Percentiles rank a stretch among this genome's conserved stretches.
phyloP scores from a whole-genome alignment of 371 early-diverging fungal species.

The Syncephalastrum racemosum region DNA sequence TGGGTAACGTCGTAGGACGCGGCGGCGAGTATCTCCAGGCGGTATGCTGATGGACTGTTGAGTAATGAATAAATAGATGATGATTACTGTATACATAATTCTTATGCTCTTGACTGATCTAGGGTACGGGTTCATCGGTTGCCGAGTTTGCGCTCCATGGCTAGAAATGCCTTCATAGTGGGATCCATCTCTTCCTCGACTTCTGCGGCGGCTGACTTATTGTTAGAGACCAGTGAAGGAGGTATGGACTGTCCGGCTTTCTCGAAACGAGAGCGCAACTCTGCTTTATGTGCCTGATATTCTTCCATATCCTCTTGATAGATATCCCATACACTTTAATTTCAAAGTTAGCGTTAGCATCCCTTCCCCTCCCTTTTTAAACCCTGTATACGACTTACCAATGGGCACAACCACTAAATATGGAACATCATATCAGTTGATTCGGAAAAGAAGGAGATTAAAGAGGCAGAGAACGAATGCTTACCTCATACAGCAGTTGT shows the following conservation, averaged over 20 bases:
- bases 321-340: conserved; percentile 45
- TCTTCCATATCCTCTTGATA: conserved; percentile 48
- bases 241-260: conserved; percentile 30
- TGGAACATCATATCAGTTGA: not conserved
- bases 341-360: not conserved
- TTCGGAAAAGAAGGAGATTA: too few relatives aligned
- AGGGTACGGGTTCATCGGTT: not conserved
- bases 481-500: conserved; percentile 52
- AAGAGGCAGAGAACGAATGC: not conserved
- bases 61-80: too few relatives aligned
- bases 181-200: conserved; percentile 42
- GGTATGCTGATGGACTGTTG: not conserved
- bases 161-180: conserved; percentile 44
- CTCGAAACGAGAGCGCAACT: conserved; percentile 24
- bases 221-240: conserved; percentile 16
- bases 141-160: conserved; percentile 36
- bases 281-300: conserved; percentile 24
- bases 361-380: not conserved
- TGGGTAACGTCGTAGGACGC: too few relatives aligned
- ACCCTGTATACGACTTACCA: conserved; percentile 32
- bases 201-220: conserved; percentile 15
- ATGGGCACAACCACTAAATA: conserved; percentile 39
- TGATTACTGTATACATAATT: not conserved
- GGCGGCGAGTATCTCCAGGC: not conserved
- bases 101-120: not conserved